A percentile compares a stretch with the other conserved stretches of the same genome.
phyloP scores from a whole-genome alignment of 805 yeast genomes.

The Priceomyces fermenticarens region DNA sequence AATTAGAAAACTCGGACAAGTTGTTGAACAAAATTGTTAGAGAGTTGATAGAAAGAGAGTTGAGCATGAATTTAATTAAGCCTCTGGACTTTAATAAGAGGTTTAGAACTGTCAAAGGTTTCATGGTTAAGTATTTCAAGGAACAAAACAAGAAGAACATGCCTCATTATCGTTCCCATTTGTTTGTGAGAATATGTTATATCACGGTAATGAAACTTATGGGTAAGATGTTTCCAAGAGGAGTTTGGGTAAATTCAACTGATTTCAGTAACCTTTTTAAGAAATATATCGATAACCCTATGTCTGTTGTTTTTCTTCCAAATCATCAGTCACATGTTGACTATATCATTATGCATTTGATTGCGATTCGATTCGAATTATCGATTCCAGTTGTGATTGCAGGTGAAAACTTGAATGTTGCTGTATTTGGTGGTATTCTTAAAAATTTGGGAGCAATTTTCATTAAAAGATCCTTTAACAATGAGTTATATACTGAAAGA shows the following conservation, averaged over 20 bases:
- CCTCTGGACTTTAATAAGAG: conserved; percentile 30
- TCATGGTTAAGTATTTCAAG: conserved; percentile 36
- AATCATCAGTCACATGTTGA: conserved; percentile 64
- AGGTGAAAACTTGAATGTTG: conserved; percentile 63
- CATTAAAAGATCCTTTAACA: conserved; percentile 49
- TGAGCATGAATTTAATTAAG: conserved; percentile 34
- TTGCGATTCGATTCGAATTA: conserved; percentile 51
- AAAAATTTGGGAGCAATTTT: conserved; percentile 54
- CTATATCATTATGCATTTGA: conserved; percentile 54
- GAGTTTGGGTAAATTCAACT: conserved; percentile 34
- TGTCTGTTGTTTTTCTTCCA: conserved; percentile 51
- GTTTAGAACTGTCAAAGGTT: conserved; percentile 34
- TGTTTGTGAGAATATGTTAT: conserved; percentile 33
- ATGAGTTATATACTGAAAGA: conserved; percentile 43
- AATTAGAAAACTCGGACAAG: conserved; percentile 29
- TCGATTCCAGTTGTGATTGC: conserved; percentile 59
- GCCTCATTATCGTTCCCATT: conserved; percentile 26
- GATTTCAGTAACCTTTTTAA: conserved; percentile 29
- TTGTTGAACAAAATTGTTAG: conserved; percentile 34
- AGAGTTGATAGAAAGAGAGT: conserved; percentile 33
- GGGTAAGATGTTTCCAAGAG: conserved; percentile 39
- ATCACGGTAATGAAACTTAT: conserved; percentile 33
- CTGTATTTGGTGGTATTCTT: conserved; percentile 49
- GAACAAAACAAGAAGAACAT: conserved; percentile 33
- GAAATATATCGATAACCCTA: conserved; percentile 35